phyloP scores from a whole-genome alignment of 495 filamentous ascomycete species.

The Hypoxylon cercidicola region DNA sequence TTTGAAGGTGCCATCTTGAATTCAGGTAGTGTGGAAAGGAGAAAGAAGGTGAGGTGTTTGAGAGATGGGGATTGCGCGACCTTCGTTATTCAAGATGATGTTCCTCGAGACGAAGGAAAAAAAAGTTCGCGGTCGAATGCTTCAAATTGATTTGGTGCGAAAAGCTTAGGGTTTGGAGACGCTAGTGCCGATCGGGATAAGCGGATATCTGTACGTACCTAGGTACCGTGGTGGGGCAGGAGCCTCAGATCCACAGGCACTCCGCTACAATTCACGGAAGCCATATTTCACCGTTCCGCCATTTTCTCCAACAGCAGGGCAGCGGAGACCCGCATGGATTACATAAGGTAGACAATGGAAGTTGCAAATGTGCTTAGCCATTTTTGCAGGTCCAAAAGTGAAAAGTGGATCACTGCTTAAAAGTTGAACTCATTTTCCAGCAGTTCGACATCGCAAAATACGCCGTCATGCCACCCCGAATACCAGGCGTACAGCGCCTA shows the following conservation, averaged over 20 bases:
- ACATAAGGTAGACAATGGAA: too few species aligned
- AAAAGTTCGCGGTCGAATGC: constrained; percentile 42
- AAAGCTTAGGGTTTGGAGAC: constrained; percentile 39
- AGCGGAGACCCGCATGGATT: too few species aligned
- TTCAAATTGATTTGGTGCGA: constrained; percentile 46
- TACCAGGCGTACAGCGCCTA: constrained; percentile 70
- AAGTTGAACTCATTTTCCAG: constrained; percentile 22
- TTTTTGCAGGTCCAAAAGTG: constrained; percentile 13
- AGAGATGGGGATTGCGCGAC: constrained; percentile 46
- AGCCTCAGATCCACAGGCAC: too few species aligned
- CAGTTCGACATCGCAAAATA: constrained; percentile 31
- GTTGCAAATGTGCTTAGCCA: background rate
- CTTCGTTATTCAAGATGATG: constrained; percentile 43
- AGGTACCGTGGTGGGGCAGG: constrained; percentile 10
- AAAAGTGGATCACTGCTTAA: constrained; percentile 37
- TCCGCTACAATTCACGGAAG: constrained; percentile 4
- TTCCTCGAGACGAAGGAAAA: constrained; percentile 16
- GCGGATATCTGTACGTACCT: constrained; percentile 12
- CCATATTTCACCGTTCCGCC: constrained; percentile 21
- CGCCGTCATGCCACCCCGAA: constrained; percentile 76
- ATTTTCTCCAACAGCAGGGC: constrained; percentile 19
- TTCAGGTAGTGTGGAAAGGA: constrained; percentile 55
- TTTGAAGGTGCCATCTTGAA: constrained; percentile 93
- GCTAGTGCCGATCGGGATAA: constrained; percentile 31
- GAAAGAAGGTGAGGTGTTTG: constrained; percentile 59